Percentiles rank a stretch among this genome's conserved stretches.
Evolutionary conservation across 139 green algal species (phyloP).

Genomic region (Micromonas pusilla): DNA sequence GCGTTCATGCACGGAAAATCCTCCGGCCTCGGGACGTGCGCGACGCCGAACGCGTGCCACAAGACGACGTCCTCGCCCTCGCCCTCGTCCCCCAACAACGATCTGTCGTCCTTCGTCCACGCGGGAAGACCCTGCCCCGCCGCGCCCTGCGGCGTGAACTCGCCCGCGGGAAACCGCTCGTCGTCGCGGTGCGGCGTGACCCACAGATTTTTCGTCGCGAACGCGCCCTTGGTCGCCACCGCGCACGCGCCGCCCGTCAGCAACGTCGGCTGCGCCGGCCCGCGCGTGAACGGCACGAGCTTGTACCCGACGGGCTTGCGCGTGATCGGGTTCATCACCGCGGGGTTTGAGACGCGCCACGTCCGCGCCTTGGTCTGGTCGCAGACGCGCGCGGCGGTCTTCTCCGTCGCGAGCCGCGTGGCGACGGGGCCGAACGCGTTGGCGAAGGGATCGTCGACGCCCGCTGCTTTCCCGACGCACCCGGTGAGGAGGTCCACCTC

Average conservation of each 20-base stretch:
- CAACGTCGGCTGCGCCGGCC: constrained; percentile 36
- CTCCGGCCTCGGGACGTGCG: constrained; percentile 40
- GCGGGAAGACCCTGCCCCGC: constrained; percentile 45
- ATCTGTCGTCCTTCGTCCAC: constrained; percentile 38
- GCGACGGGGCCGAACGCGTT: constrained; percentile 48
- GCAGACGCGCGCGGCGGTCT: constrained; percentile 38
- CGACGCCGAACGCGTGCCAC: constrained; percentile 46
- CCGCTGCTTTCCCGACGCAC: constrained; percentile 37
- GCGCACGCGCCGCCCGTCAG: constrained; percentile 42
- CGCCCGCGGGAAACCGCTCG: constrained; percentile 61
- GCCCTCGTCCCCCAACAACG: neutral
- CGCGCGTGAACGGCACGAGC: constrained; percentile 50
- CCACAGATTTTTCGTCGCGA: constrained; percentile 68
- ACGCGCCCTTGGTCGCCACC: constrained; percentile 47
- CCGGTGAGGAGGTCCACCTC: constrained; percentile 50
- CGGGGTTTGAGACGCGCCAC: constrained; percentile 60
- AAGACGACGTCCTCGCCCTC: constrained; percentile 39
- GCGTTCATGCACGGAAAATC: constrained; percentile 52
- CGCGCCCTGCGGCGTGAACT: constrained; percentile 60
- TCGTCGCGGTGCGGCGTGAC: constrained; percentile 63
- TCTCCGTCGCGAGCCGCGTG: constrained; percentile 46
- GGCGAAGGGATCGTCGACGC: constrained; percentile 46
- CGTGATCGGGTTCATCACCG: constrained; percentile 47
- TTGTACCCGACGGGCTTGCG: constrained; percentile 47
- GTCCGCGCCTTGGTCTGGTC: constrained; percentile 41